Base-by-base conservation (phyloP, 805 yeast genomes). In the Teunomyces panamensis region DNA sequence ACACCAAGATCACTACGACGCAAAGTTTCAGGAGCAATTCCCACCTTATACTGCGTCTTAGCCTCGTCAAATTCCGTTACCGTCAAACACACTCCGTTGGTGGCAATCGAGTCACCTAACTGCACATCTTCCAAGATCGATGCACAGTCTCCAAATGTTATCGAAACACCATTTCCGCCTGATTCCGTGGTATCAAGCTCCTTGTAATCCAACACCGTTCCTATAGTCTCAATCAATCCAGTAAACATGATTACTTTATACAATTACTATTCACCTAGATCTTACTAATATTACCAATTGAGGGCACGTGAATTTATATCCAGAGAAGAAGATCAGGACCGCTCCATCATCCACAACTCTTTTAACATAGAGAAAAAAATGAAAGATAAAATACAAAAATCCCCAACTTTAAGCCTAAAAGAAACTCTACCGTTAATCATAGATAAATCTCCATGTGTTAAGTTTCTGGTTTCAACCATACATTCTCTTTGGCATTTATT, bases 11-110 rank as follows among this genome's bases (percentile, higher is more conserved):
- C 85, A 1, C 96, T 83, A 52, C 94, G 77, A 50, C 89, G 80
- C 33, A 94, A 74, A 0, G 99, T 91, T 60, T 94, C 99, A 8
- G 95, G 96, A 1, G 96, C 87, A 27, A 94, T 72, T 0, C 99
- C 99, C 2, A 92, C 96, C 63, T 87, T 89, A 73, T 94, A 94
- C 48, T 58, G 56, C 8, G 73, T 63, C 20, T 69, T 66, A 5
- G 67, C 66, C 5, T 68, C 69, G 30, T 73, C 67, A 57, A 89
- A 90, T 54, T 85, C 90, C 0, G 96, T 90, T 6, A 92, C 97
- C 0, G 99, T 94, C 30, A 94, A 75, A 67, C 99, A 94, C 2
- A 80, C 81, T 7, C 99, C 99, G 62, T 88, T 88, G 27, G 92
- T 80, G 26, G 94, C 81, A 49, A 94, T 94, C 11, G 96, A 88